Conservation (phyloP, 768 basidiomycete species). For the Mycena indigotica region DNA sequence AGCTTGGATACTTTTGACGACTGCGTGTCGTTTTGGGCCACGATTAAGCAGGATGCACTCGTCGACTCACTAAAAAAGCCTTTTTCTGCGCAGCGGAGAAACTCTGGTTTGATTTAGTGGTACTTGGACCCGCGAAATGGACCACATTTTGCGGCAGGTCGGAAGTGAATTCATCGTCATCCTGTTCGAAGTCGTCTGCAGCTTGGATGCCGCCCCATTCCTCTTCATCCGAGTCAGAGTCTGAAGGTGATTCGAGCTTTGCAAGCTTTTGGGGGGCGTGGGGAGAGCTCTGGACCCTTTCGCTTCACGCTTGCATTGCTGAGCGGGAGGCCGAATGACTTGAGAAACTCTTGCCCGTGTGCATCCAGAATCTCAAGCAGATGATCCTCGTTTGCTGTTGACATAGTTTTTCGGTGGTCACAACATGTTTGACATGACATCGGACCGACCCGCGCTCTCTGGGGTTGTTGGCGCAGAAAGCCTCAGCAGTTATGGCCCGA, state of each 20-base stretch:
- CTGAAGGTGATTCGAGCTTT: slow-evolving; percentile 12
- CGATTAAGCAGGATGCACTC: background rate
- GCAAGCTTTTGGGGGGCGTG: slow-evolving; percentile 11
- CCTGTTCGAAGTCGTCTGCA: slow-evolving; percentile 39
- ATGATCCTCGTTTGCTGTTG: slow-evolving; percentile 33
- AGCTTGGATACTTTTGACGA: slow-evolving; percentile 78
- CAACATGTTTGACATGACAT: background rate
- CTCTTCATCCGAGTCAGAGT: slow-evolving; percentile 26
- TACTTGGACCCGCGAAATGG: slow-evolving; percentile 43
- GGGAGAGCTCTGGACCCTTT: slow-evolving; percentile 16
- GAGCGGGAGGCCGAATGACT: slow-evolving; percentile 39
- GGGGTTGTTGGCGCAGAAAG: too few species aligned
- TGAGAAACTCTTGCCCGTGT: slow-evolving; percentile 50
- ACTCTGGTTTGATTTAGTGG: slow-evolving; percentile 20
- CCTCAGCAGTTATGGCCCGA: too few species aligned
- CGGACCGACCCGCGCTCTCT: too few species aligned
- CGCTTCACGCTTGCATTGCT: slow-evolving; percentile 21
- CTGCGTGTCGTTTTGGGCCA: slow-evolving; percentile 38
- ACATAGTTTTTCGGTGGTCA: slow-evolving; percentile 6
- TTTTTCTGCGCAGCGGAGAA: slow-evolving; percentile 51
- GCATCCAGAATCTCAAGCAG: slow-evolving; percentile 47
- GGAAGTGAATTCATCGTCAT: slow-evolving; percentile 48
- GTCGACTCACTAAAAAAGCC: slow-evolving; percentile 70
- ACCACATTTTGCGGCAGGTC: slow-evolving; percentile 45
- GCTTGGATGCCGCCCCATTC: slow-evolving; percentile 44